A percentile compares a stretch with the other conserved stretches of the same genome.
phyloP scores from a whole-genome alignment of 768 basidiomycete species.

The Lactarius sanguifluus region DNA sequence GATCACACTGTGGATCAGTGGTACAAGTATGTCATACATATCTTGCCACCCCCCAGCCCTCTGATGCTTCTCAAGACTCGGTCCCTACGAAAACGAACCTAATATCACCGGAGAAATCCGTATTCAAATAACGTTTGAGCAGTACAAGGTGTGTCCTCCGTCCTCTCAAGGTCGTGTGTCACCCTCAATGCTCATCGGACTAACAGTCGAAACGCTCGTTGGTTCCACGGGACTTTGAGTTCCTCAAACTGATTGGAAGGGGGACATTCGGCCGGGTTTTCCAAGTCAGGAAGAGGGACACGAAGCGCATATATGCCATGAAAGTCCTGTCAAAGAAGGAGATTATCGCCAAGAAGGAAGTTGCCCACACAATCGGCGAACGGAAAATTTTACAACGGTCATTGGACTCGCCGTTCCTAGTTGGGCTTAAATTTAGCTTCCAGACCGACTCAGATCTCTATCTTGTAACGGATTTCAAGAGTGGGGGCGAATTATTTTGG shows the following conservation, averaged over 20 bases:
- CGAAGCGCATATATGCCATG: constrained; percentile 99
- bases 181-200: constrained; percentile 2
- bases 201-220: constrained; percentile 77
- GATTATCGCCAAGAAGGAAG: constrained; percentile 98
- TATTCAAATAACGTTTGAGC: constrained; percentile 91
- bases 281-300: constrained; percentile 98
- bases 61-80: constrained; percentile 48
- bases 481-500: constrained; percentile 98
- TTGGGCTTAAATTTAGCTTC: constrained; percentile 97
- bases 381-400: constrained; percentile 97
- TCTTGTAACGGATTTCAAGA: constrained; percentile 98
- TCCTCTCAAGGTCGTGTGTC: constrained; percentile 10
- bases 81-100: constrained; percentile 72
- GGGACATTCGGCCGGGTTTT: constrained; percentile 99
- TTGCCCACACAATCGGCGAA: constrained; percentile 98
- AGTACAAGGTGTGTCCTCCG: constrained; percentile 68
- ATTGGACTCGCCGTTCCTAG: constrained; percentile 92
- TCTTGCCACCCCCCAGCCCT: constrained; percentile 6
- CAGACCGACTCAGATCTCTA: constrained; percentile 95
- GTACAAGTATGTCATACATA: constrained; percentile 73
- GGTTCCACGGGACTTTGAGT: constrained; percentile 96
- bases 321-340: constrained; percentile 99
- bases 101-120: constrained; percentile 88
- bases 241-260: constrained; percentile 96
- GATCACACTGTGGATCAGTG: constrained; percentile 96